Conservation (phyloP, 108 stramenopile species). For the Seminavis robusta region DNA sequence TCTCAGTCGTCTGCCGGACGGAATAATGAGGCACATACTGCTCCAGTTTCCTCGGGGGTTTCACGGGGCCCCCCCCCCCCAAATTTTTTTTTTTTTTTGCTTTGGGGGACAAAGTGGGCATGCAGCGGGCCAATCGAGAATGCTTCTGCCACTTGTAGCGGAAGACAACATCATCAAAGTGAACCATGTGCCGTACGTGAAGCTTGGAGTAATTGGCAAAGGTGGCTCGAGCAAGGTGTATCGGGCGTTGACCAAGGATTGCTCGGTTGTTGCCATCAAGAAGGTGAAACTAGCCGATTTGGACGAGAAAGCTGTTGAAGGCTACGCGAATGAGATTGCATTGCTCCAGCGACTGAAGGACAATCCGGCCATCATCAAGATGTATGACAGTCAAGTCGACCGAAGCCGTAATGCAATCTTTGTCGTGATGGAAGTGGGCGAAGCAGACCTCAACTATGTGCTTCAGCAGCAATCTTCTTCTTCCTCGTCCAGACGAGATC, state of each 20-base stretch:
- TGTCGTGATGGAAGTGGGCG: slow-evolving; percentile 95
- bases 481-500: slow-evolving; percentile 7
- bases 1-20: neutral
- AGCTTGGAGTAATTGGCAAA: slow-evolving; percentile 93
- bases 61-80: neutral
- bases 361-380: slow-evolving; percentile 90
- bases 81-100: no score
- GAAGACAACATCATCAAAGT: slow-evolving; percentile 83
- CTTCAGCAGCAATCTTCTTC: slow-evolving; percentile 72
- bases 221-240: slow-evolving; percentile 97
- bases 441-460: slow-evolving; percentile 93
- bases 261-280: slow-evolving; percentile 92
- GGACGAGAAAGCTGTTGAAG: slow-evolving; percentile 80
- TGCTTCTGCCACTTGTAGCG: slow-evolving; percentile 66
- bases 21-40: no score
- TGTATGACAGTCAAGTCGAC: slow-evolving; percentile 91
- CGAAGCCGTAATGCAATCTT: slow-evolving; percentile 69
- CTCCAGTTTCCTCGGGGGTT: neutral
- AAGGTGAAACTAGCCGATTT: slow-evolving; percentile 89
- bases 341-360: slow-evolving; percentile 84
- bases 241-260: slow-evolving; percentile 75
- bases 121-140: slow-evolving; percentile 20
- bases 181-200: slow-evolving; percentile 76
- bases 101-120: no score
- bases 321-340: slow-evolving; percentile 97